Evolutionary conservation across 2,329 filamentous ascomycete genomes (phyloP), one percentile per base, ranked within the genome.

Genomic region (Chrysosporium keratinophilum): DNA sequence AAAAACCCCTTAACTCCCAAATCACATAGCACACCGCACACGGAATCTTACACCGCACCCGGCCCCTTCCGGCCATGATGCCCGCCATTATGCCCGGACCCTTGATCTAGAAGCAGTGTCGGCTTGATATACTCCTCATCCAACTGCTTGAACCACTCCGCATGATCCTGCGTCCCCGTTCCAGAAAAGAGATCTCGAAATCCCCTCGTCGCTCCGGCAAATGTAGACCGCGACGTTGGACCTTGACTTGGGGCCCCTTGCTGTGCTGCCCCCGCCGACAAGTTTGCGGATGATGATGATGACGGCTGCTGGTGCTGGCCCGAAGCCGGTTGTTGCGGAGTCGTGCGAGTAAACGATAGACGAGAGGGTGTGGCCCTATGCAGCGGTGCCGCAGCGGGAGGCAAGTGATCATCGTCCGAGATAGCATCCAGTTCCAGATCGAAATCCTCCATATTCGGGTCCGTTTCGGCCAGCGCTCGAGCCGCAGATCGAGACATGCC

Each of bases 51-150:
- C 56, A 71, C 69, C 34, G 68, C 68, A 10, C 68, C 69, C 42
- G 68, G 69, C 2, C 69, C 70, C 57, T 71, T 28, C 23, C 23
- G 3, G 7, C 23, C 23, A 28, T 7, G 3, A 28, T 28, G 23
- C 23, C 23, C 23, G 3, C 23, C 23, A n/a, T n/a, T 71, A 56
- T 71, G 67, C 37, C 69, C 69, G 23, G 69, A 71, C 28, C 56
- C 57, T 44, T 84, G 85, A 70, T 96, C 90, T 17, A 97, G 78
- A 59, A 97, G 70, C 53, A 97, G 72, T 65, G 84, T 87, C 15
- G 91, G 91, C 75, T 97, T 97, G 70, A 97, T 90, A 68, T 89
- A 96, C 57, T 90, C 88, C 69, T 98, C 93, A 67, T 98, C 93
- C 56, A 98, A 74, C 71, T 95, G 90, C 61, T 83, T 84, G 69